Conservation (phyloP, 2,329 filamentous ascomycete species). For the Phoma sp. region DNA sequence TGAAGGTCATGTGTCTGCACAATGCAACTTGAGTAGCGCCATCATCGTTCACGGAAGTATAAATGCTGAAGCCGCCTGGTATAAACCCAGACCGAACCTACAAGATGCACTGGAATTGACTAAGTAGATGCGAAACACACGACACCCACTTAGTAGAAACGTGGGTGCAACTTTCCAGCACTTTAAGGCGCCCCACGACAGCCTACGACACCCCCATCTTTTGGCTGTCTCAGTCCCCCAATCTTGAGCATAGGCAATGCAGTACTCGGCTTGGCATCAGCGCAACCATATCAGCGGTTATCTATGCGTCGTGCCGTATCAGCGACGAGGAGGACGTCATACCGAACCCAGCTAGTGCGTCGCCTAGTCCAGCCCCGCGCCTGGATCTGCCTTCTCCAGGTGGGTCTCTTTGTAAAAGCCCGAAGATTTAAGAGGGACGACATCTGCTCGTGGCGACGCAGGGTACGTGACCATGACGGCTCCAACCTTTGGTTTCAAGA, state of each 20-base stretch:
- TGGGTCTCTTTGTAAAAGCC: constrained; percentile 18
- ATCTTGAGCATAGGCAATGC: constrained; percentile 29
- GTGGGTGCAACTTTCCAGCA: background rate
- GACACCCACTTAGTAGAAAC: background rate
- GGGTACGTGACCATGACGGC: constrained; percentile 27
- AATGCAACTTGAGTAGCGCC: too few species aligned
- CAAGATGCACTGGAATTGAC: background rate
- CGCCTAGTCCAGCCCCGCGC: constrained; percentile 35
- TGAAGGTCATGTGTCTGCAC: too few species aligned
- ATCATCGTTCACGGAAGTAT: too few species aligned
- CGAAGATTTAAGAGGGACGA: constrained; percentile 31
- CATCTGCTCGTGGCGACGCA: constrained; percentile 19
- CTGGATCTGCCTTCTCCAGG: constrained; percentile 22
- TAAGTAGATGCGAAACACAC: background rate
- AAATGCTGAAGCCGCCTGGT: too few species aligned
- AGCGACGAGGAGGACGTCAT: constrained; percentile 21
- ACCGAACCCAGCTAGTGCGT: constrained; percentile 27
- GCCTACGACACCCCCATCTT: constrained; percentile 20
- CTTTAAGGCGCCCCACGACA: background rate
- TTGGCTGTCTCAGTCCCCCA: constrained; percentile 15
- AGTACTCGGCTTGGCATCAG: constrained; percentile 18
- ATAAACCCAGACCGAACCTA: background rate
- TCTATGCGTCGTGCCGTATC: constrained; percentile 6
- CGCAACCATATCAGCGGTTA: constrained; percentile 7
- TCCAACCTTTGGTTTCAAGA: constrained; percentile 26